phyloP scores from a whole-genome alignment of 441 rosid genomes.

The Brassica hybrid region DNA sequence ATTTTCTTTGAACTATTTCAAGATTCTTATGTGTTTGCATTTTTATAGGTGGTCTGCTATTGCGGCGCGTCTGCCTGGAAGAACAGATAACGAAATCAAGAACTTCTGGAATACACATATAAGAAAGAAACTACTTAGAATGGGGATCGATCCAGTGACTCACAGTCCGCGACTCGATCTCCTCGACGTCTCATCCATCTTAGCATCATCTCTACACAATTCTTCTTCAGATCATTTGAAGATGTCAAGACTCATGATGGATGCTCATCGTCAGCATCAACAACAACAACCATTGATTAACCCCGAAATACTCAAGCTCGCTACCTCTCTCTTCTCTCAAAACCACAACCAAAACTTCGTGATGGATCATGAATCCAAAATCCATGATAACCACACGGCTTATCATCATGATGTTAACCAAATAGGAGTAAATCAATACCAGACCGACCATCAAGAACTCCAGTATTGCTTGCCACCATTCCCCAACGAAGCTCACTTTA shows the following conservation, averaged over 20 bases:
- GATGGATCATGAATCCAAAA: slow-evolving; percentile 35
- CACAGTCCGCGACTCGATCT: slow-evolving; percentile 87
- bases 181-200: slow-evolving; percentile 73
- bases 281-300: slow-evolving; percentile 49
- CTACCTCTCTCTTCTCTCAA: slow-evolving; percentile 60
- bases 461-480: slow-evolving; percentile 49
- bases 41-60: slow-evolving; percentile 83
- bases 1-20: slow-evolving; percentile 17
- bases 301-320: slow-evolving; percentile 69
- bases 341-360: slow-evolving; percentile 28
- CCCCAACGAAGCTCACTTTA: slow-evolving; percentile 45
- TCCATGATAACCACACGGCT: slow-evolving; percentile 33
- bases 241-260: slow-evolving; percentile 46
- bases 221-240: slow-evolving; percentile 47
- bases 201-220: slow-evolving; percentile 61
- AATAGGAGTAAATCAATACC: slow-evolving; percentile 35
- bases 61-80: slow-evolving; percentile 88
- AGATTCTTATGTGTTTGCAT: slow-evolving; percentile 23
- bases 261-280: slow-evolving; percentile 26
- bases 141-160: slow-evolving; percentile 97
- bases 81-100: slow-evolving; percentile 93
- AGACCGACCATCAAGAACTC: slow-evolving; percentile 49
- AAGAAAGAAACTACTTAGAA: slow-evolving; percentile 74
- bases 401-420: slow-evolving; percentile 13
- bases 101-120: slow-evolving; percentile 96